phyloP scores from a whole-genome alignment of 1,139 yeast genomes.

The Diutina siamensis region DNA sequence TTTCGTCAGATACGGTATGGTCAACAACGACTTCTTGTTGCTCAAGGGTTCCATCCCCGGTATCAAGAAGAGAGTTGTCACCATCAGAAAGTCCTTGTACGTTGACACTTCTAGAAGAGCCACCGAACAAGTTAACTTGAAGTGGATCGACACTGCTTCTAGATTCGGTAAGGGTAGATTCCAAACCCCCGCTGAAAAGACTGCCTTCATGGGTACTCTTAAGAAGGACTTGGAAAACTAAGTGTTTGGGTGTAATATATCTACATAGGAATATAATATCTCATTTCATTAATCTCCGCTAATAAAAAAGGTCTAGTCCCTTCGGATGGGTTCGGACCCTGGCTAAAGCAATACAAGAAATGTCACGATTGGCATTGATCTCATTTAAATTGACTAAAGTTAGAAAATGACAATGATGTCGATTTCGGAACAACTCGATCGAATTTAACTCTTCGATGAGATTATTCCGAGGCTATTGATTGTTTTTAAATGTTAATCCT shows the following conservation, averaged over 20 bases:
- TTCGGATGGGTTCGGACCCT: not conserved
- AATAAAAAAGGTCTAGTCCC: no score
- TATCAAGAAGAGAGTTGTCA: conserved; percentile 98
- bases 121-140: conserved; percentile 89
- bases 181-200: conserved; percentile 99
- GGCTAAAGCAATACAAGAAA: not conserved
- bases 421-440: no score
- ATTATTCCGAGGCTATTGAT: no score
- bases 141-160: conserved; percentile 99
- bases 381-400: not conserved
- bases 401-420: no score
- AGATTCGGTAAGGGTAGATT: conserved; percentile 99
- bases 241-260: not conserved
- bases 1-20: conserved; percentile 97
- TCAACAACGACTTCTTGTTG: conserved; percentile 95
- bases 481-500: no score
- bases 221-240: conserved; percentile 64
- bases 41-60: conserved; percentile 99
- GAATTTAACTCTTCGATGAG: no score
- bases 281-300: no score
- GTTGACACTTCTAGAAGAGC: conserved; percentile 98
- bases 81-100: conserved; percentile 97
- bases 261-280: no score
- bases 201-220: conserved; percentile 98
- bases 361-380: not conserved